These are phyloP conservation scores for Dactylellina drechsleri DNA, from an alignment of 2,329 filamentous ascomycete genomes.

Conservation along the genomic window DNA sequence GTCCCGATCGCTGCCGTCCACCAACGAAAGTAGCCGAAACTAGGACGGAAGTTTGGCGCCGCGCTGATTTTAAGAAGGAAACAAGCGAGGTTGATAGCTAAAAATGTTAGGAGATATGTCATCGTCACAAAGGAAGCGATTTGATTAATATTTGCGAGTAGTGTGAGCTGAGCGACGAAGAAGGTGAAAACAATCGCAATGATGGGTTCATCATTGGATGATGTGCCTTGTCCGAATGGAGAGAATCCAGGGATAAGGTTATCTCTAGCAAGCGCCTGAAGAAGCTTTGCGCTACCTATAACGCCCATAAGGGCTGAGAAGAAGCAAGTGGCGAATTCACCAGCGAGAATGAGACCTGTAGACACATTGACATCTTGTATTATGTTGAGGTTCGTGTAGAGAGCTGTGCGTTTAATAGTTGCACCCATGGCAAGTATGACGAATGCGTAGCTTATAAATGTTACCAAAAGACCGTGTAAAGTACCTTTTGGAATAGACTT, in stretches of 20 bases:
- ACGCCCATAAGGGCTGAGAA: slow-evolving; percentile 90
- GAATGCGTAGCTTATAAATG: slow-evolving; percentile 77
- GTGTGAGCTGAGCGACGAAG: slow-evolving; percentile 77
- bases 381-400: slow-evolving; percentile 79
- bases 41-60: slow-evolving; percentile 86
- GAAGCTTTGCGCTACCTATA: slow-evolving; percentile 82
- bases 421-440: slow-evolving; percentile 82
- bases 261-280: slow-evolving; percentile 84
- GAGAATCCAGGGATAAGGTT: slow-evolving; percentile 79
- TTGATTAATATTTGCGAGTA: slow-evolving; percentile 84
- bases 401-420: slow-evolving; percentile 77
- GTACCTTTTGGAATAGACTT: slow-evolving; percentile 87
- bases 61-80: slow-evolving; percentile 87
- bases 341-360: slow-evolving; percentile 76
- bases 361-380: slow-evolving; percentile 85
- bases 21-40: slow-evolving; percentile 90
- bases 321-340: slow-evolving; percentile 82
- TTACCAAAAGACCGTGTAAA: slow-evolving; percentile 78
- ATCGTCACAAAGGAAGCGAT: slow-evolving; percentile 91
- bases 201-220: slow-evolving; percentile 77
- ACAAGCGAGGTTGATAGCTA: slow-evolving; percentile 87
- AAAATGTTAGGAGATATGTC: slow-evolving; percentile 91
- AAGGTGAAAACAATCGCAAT: slow-evolving; percentile 81
- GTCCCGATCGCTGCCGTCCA: slow-evolving; percentile 80
- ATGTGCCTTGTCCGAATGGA: slow-evolving; percentile 78